Percentiles rank a stretch among this genome's conserved stretches.
These are phyloP conservation scores for Ogataea chonburiensis DNA, from an alignment of 805 yeast genomes.

Conservation along the genomic window DNA sequence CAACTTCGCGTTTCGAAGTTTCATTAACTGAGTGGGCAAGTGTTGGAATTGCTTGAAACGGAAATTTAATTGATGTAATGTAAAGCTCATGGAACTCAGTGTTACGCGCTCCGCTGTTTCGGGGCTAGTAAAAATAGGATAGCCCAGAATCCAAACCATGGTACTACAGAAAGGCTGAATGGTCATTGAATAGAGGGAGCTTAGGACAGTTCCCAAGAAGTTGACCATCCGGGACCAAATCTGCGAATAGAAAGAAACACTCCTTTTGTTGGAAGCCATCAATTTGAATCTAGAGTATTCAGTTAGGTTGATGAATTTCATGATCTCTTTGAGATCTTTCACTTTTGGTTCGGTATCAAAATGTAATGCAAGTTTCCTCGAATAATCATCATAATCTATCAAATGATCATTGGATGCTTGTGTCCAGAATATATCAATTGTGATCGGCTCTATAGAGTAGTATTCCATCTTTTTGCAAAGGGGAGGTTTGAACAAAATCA, in stretches of 20 bases:
- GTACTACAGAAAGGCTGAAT: slow-evolving; percentile 13
- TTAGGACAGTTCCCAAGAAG: slow-evolving; percentile 2
- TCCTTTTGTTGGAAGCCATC: slow-evolving; percentile 6
- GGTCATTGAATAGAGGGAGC: slow-evolving; percentile 10
- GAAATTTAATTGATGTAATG: slow-evolving; percentile 76
- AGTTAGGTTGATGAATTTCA: slow-evolving; percentile 33
- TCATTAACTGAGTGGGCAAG: slow-evolving; percentile 75
- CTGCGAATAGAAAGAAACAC: slow-evolving; percentile 3
- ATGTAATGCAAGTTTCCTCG: slow-evolving; percentile 30
- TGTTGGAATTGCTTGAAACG: slow-evolving; percentile 72
- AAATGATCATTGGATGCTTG: slow-evolving; percentile 15
- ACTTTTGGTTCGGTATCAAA: slow-evolving; percentile 14
- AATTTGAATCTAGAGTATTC: slow-evolving; percentile 28
- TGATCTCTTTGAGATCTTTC: slow-evolving; percentile 26
- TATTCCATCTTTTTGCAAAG: slow-evolving; percentile 69
- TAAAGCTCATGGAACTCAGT: slow-evolving; percentile 34
- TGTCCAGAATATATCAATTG: slow-evolving; percentile 51
- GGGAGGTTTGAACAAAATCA: slow-evolving; percentile 70
- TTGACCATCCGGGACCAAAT: slow-evolving; percentile 1
- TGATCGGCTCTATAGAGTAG: slow-evolving; percentile 70
- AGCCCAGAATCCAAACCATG: slow-evolving; percentile 16
- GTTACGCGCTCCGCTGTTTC: slow-evolving; percentile 10
- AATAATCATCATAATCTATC: slow-evolving; percentile 23
- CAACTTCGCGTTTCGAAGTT: slow-evolving; percentile 38
- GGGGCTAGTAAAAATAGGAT: slow-evolving; percentile 13